Evolutionary conservation across 768 basidiomycete species (phyloP).

Genomic region (Amanita phalloides): DNA sequence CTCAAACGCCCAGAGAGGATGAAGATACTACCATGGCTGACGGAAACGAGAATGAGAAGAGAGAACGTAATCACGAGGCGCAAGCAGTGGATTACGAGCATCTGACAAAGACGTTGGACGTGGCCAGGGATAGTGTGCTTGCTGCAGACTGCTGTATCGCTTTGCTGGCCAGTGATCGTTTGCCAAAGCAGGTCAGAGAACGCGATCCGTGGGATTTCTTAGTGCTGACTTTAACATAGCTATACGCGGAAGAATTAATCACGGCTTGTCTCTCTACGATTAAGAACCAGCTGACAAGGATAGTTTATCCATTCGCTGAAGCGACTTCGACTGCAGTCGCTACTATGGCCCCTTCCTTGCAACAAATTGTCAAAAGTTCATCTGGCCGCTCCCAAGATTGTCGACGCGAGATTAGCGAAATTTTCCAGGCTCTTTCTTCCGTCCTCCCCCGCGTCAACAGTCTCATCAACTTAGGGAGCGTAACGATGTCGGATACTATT

Average conservation of each 20-base stretch:
- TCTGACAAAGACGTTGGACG: slow-evolving; percentile 41
- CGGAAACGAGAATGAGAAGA: slow-evolving; percentile 10
- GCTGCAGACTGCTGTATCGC: slow-evolving; percentile 81
- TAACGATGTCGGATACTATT: slow-evolving; percentile 81
- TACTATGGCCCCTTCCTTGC: slow-evolving; percentile 32
- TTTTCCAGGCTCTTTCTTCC: slow-evolving; percentile 63
- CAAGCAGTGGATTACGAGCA: slow-evolving; percentile 40
- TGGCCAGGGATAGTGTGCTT: slow-evolving; percentile 61
- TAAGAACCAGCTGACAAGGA: slow-evolving; percentile 69
- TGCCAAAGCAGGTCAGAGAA: slow-evolving; percentile 72
- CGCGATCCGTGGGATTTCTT: not conserved
- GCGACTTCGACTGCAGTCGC: slow-evolving; percentile 33
- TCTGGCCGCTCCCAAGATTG: slow-evolving; percentile 21
- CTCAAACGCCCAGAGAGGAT: slow-evolving; percentile 29
- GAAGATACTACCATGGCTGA: slow-evolving; percentile 17
- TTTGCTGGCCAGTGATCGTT: slow-evolving; percentile 63
- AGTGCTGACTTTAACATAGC: slow-evolving; percentile 24
- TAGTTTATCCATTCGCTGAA: slow-evolving; percentile 84
- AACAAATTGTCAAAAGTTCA: slow-evolving; percentile 35
- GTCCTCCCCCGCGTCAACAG: slow-evolving; percentile 66
- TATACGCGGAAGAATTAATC: slow-evolving; percentile 93
- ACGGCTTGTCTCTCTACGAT: slow-evolving; percentile 63
- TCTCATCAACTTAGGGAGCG: slow-evolving; percentile 60
- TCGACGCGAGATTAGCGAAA: slow-evolving; percentile 48
- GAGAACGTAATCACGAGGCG: slow-evolving; percentile 14